Conservation (phyloP, 257 asterid species). For the Solanum medicagineum region DNA sequence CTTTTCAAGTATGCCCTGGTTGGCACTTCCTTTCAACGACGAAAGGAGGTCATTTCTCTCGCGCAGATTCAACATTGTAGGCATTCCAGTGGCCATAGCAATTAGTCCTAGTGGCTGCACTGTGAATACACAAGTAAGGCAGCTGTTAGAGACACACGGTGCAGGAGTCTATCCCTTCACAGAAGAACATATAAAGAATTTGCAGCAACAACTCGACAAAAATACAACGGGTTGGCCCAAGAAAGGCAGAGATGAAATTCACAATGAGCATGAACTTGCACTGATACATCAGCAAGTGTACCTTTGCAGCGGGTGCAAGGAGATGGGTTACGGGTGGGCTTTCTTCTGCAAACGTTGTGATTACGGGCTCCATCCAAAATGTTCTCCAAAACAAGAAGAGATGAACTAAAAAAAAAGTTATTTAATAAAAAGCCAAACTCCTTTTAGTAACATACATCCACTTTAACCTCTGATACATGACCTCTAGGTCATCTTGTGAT, state of each 20-base stretch:
- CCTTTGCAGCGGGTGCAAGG: constrained; percentile 15
- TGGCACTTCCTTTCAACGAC: constrained; percentile 19
- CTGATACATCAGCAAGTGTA: constrained; percentile 9
- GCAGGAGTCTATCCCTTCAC: constrained; percentile 21
- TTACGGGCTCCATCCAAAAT: constrained; percentile 27
- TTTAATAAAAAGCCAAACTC: not conserved
- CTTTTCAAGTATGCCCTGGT: constrained; percentile 26
- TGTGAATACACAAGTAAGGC: constrained; percentile 13
- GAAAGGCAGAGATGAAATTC: constrained; percentile 12
- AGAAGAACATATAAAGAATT: not conserved
- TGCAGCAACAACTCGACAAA: constrained; percentile 4
- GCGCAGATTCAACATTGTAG: constrained; percentile 15
- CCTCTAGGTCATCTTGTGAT: not conserved
- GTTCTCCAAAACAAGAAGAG: constrained; percentile 13
- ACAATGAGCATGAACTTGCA: constrained; percentile 11
- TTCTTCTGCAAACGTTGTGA: constrained; percentile 11
- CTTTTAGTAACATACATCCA: not conserved
- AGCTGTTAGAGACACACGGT: constrained; percentile 12
- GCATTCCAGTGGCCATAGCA: constrained; percentile 24
- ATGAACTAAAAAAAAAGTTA: not conserved
- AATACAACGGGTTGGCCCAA: constrained; percentile 17
- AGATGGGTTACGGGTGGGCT: constrained; percentile 24
- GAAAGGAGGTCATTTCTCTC: constrained; percentile 6
- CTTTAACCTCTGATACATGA: not conserved
- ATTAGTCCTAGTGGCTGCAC: constrained; percentile 15